These are phyloP conservation scores for Suillus subaureus DNA, from an alignment of 768 basidiomycete genomes.

Conservation along the genomic window DNA sequence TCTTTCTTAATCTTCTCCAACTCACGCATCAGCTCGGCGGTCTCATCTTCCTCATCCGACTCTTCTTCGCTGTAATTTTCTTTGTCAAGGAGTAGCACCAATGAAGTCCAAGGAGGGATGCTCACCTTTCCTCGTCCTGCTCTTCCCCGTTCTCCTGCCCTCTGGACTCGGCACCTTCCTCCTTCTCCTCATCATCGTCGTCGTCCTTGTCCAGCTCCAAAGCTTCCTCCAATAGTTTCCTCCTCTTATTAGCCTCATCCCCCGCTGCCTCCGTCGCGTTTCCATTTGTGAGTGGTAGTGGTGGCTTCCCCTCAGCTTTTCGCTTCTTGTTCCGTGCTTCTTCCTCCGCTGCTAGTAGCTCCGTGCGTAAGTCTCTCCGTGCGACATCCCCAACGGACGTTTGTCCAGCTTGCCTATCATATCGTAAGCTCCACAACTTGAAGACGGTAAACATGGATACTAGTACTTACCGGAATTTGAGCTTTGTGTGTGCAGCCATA, in stretches of 20 bases:
- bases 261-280: slow-evolving; percentile 40
- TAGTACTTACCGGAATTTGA: slow-evolving; percentile 82
- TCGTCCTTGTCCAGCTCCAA: slow-evolving; percentile 90
- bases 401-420: slow-evolving; percentile 82
- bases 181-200: slow-evolving; percentile 58
- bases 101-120: slow-evolving; percentile 1
- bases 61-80: slow-evolving; percentile 47
- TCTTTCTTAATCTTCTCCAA: slow-evolving; percentile 99
- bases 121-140: slow-evolving; percentile 48
- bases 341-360: slow-evolving; percentile 84
- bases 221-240: slow-evolving; percentile 87
- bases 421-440: slow-evolving; percentile 1
- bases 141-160: slow-evolving; percentile 44
- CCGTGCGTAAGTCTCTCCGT: slow-evolving; percentile 78
- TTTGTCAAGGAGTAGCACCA: slow-evolving; percentile 2
- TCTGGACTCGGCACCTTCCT: slow-evolving; percentile 34
- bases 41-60: slow-evolving; percentile 82
- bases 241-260: slow-evolving; percentile 74
- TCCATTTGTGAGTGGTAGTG: slow-evolving; percentile 41
- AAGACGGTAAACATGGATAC: neutral
- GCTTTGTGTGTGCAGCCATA: slow-evolving; percentile 94
- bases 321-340: slow-evolving; percentile 89
- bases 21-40: slow-evolving; percentile 91
- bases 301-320: slow-evolving; percentile 77
- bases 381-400: slow-evolving; percentile 77